phyloP scores from a whole-genome alignment of 441 rosid genomes.

The Erodium moschatum region DNA sequence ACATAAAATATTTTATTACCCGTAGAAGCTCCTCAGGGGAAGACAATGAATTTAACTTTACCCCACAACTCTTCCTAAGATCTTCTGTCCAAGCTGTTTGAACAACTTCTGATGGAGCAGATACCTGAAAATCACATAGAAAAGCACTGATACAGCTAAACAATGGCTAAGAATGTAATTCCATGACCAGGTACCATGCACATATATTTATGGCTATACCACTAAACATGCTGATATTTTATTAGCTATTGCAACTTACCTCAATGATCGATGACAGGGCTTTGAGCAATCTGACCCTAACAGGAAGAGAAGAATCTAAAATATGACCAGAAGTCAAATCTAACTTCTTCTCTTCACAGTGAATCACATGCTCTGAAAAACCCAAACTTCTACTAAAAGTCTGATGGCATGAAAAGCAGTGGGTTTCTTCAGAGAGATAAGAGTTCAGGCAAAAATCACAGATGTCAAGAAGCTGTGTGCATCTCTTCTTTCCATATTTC shows the following conservation, averaged over 20 bases:
- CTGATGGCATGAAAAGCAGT: constrained; percentile 49
- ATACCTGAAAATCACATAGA: constrained; percentile 40
- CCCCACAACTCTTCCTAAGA: constrained; percentile 50
- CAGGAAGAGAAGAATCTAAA: constrained; percentile 34
- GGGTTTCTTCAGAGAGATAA: constrained; percentile 30
- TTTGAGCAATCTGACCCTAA: constrained; percentile 52
- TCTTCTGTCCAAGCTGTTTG: constrained; percentile 50
- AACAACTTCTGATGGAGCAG: constrained; percentile 56
- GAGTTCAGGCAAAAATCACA: constrained; percentile 50
- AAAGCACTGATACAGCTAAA: constrained; percentile 1
- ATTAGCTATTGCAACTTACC: constrained; percentile 28
- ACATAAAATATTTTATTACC: constrained; percentile 28
- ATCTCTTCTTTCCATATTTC: constrained; percentile 43
- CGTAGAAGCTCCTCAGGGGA: constrained; percentile 50
- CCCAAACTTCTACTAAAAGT: constrained; percentile 23
- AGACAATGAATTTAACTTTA: constrained; percentile 40
- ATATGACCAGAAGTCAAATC: constrained; percentile 17
- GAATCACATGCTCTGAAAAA: constrained; percentile 42
- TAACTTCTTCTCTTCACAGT: constrained; percentile 26
- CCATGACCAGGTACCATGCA: not conserved
- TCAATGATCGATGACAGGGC: constrained; percentile 47
- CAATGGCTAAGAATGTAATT: not conserved
- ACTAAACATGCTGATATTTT: not conserved
- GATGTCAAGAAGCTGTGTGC: constrained; percentile 35
- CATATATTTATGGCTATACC: too few species aligned